These are phyloP conservation scores for Monascus ruber DNA, from an alignment of 2,329 filamentous ascomycete species.

Conservation along the genomic window DNA sequence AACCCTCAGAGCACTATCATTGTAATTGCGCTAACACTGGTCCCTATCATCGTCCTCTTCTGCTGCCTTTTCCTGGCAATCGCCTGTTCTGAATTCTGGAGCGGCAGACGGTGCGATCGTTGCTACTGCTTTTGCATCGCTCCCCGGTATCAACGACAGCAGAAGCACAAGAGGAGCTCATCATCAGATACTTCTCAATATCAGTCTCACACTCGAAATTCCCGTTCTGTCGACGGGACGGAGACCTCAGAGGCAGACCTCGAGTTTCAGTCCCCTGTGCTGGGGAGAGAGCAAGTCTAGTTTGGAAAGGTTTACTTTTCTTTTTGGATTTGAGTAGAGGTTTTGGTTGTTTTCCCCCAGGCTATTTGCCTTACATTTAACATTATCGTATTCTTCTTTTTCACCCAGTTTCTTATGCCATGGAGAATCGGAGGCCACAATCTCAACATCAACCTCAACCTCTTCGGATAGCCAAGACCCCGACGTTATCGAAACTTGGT, in stretches of 20 bases:
- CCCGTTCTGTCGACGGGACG: conserved; percentile 21
- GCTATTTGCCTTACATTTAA: not conserved
- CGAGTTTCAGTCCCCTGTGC: conserved; percentile 14
- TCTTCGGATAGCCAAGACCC: conserved; percentile 39
- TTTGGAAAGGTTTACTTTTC: not conserved
- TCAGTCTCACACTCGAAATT: conserved; percentile 21
- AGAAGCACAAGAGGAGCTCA: conserved; percentile 11
- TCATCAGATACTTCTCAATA: not conserved
- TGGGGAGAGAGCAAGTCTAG: conserved; percentile 13
- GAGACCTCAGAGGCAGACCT: conserved; percentile 16
- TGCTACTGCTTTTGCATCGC: conserved; percentile 13
- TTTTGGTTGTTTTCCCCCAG: not conserved
- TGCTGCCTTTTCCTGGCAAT: conserved; percentile 27
- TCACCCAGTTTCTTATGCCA: conserved; percentile 8
- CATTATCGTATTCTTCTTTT: conserved; percentile 21
- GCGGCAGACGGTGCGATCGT: conserved; percentile 6
- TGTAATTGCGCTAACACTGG: conserved; percentile 34
- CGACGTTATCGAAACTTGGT: conserved; percentile 7
- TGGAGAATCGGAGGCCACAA: conserved; percentile 20
- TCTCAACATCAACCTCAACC: conserved; percentile 21
- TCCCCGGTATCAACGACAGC: conserved; percentile 12
- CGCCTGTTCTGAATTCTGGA: conserved; percentile 27
- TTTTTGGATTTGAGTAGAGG: no score
- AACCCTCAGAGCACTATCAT: conserved; percentile 23
- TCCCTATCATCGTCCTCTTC: conserved; percentile 37